phyloP scores from a whole-genome alignment of 768 basidiomycete species.

The Kwoniella pini region DNA sequence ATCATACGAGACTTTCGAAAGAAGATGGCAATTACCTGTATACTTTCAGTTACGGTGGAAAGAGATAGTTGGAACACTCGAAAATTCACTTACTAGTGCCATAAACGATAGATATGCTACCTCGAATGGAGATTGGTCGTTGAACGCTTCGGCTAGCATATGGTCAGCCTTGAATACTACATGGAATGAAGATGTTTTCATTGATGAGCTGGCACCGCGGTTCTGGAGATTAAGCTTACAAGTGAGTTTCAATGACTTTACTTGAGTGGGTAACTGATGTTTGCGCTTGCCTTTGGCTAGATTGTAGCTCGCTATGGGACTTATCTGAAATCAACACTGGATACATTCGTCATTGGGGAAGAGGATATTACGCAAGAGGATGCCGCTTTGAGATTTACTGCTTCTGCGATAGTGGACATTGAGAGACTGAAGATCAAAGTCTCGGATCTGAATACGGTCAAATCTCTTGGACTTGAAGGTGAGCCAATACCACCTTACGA shows the following conservation, averaged over 20 bases:
- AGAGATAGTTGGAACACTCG: slow-evolving; percentile 77
- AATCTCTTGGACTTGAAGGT: slow-evolving; percentile 13
- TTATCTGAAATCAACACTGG: slow-evolving; percentile 69
- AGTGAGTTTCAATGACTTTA: slow-evolving; percentile 64
- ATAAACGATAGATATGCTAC: slow-evolving; percentile 3
- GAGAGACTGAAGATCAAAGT: slow-evolving; percentile 59
- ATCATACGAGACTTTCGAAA: slow-evolving; percentile 70
- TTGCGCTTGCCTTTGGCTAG: slow-evolving; percentile 55
- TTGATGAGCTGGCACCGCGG: slow-evolving; percentile 74
- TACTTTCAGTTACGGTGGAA: slow-evolving; percentile 98
- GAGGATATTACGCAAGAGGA: slow-evolving; percentile 57
- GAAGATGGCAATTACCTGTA: slow-evolving; percentile 91
- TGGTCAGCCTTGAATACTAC: slow-evolving; percentile 75
- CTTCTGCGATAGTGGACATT: slow-evolving; percentile 62
- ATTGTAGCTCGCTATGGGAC: slow-evolving; percentile 75
- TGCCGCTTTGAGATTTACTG: slow-evolving; percentile 37
- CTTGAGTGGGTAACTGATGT: neutral
- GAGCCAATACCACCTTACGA: neutral
- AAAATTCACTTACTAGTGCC: slow-evolving; percentile 61
- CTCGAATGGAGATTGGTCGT: slow-evolving; percentile 26
- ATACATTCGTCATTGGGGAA: slow-evolving; percentile 15
- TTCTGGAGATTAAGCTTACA: slow-evolving; percentile 94
- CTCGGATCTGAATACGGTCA: slow-evolving; percentile 55
- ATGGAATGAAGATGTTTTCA: slow-evolving; percentile 83
- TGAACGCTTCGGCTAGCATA: slow-evolving; percentile 66